Conservation (phyloP, 495 filamentous ascomycete genomes). For the Bacidia rubella region DNA sequence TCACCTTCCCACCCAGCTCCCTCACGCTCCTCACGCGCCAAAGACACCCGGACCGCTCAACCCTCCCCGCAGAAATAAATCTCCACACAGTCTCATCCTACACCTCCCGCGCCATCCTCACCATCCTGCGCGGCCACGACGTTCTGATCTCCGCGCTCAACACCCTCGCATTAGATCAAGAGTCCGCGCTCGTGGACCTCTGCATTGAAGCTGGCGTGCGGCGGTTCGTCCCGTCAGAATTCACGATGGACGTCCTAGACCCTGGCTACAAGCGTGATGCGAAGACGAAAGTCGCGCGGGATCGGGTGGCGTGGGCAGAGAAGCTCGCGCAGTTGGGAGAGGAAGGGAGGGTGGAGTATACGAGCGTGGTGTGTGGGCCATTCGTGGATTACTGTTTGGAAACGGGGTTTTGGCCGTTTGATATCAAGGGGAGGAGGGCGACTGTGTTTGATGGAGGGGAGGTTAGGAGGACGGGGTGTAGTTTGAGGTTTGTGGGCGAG, state of each 20-base stretch:
- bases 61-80: background rate
- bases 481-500: background rate
- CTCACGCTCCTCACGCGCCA: slow-evolving; percentile 2
- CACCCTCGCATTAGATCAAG: slow-evolving; percentile 15
- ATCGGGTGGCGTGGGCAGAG: background rate
- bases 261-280: background rate
- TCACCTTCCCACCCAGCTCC: background rate
- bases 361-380: slow-evolving; percentile 1
- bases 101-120: background rate
- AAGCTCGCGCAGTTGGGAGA: background rate
- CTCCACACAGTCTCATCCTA: background rate
- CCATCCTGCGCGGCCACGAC: slow-evolving; percentile 24
- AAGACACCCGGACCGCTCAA: background rate
- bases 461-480: slow-evolving; percentile 1
- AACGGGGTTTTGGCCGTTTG: slow-evolving; percentile 1
- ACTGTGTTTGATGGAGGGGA: slow-evolving; percentile 1
- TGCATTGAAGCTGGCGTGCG: slow-evolving; percentile 37
- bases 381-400: slow-evolving; percentile 2
- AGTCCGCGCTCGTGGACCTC: slow-evolving; percentile 35
- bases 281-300: background rate
- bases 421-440: background rate
- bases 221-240: slow-evolving; percentile 40
- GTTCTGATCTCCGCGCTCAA: slow-evolving; percentile 26
- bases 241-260: slow-evolving; percentile 16
- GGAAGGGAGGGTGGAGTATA: background rate